Evolutionary conservation across 371 early-diverging fungal genomes (phyloP).

Genomic region (Mucor velutinosus): DNA sequence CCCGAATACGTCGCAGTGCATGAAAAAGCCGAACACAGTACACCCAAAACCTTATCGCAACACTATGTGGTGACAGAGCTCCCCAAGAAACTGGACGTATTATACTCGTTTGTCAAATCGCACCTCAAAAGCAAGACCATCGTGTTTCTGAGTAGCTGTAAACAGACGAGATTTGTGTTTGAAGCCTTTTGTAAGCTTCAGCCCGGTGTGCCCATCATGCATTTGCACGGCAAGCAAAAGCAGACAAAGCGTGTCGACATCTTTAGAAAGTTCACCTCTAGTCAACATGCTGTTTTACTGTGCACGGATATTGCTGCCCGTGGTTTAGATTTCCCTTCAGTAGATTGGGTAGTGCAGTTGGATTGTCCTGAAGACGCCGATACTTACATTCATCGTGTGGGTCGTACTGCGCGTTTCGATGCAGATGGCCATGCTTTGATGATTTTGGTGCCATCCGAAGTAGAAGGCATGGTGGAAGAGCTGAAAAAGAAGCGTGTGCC

Average conservation of each 20-base stretch:
- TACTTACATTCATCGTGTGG: conserved; percentile 98
- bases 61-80: conserved; percentile 84
- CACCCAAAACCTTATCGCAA: conserved; percentile 83
- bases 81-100: conserved; percentile 85
- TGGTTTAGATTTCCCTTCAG: conserved; percentile 98
- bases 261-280: conserved; percentile 82
- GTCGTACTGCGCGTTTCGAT: conserved; percentile 96
- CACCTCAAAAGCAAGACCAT: conserved; percentile 81
- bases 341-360: conserved; percentile 97
- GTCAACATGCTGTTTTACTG: conserved; percentile 78
- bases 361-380: conserved; percentile 97
- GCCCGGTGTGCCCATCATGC: conserved; percentile 89
- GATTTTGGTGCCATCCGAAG: conserved; percentile 88
- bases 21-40: conserved; percentile 79
- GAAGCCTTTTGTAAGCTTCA: conserved; percentile 95
- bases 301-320: conserved; percentile 98
- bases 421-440: conserved; percentile 85
- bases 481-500: conserved; percentile 80
- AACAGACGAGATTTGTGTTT: conserved; percentile 79
- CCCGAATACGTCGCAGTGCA: conserved; percentile 96
- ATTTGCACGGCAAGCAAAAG: conserved; percentile 96
- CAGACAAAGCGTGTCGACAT: conserved; percentile 91
- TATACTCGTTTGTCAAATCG: conserved; percentile 91
- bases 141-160: conserved; percentile 48
- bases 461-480: conserved; percentile 76